Evolutionary conservation across 2,329 filamentous ascomycete species (phyloP), one percentile per base, ranked within the genome.

Genomic region (Endocalyx cinctus): DNA sequence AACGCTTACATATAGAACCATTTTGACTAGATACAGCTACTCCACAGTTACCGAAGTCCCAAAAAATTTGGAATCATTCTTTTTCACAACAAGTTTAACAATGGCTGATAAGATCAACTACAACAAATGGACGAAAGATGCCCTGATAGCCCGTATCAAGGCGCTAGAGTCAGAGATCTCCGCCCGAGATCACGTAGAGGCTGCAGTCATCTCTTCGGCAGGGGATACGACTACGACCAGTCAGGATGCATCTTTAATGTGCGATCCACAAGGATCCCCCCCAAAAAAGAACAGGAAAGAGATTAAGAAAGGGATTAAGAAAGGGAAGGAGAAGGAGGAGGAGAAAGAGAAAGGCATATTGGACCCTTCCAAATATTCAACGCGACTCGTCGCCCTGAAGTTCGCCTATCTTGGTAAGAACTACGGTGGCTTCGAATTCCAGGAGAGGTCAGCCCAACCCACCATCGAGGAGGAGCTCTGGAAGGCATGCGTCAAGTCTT

Each of bases 401-500:
- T 80, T 98, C 42, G 89, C 92, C 25, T 98, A 98, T 58, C 66
- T 97, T 22, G 92, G 92, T 29, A 85, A 87, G 57, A 76, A 78
- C 35, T 98, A 97, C 60, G 90, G 92, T 60, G 92, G 92, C 1
- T 94, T 88, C 58, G 92, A 98, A 66, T 86, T 90, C 60, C 82
- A 90, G 53, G 72, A 74, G 39, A 79, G 79, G 46, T 83, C 84
- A 39, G 64, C 77, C 4, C 59, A 86, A 42, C 81, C 90, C 5
- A 89, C 88, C 1, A 84, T 98, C 42, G 92, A 98, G 60, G 88
- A 95, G 62, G 85, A 89, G 60, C 58, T 98, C 30, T 98, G 88
- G 86, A 89, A 89, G 62, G 92, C 89, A 1, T 65, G 98, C 45
- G 79, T 82, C 35, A 90, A 85, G 60, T 78, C 84, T 5, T 77